phyloP scores from a whole-genome alignment of 2,329 filamentous ascomycete species.

The Cladophialophora yegresii region DNA sequence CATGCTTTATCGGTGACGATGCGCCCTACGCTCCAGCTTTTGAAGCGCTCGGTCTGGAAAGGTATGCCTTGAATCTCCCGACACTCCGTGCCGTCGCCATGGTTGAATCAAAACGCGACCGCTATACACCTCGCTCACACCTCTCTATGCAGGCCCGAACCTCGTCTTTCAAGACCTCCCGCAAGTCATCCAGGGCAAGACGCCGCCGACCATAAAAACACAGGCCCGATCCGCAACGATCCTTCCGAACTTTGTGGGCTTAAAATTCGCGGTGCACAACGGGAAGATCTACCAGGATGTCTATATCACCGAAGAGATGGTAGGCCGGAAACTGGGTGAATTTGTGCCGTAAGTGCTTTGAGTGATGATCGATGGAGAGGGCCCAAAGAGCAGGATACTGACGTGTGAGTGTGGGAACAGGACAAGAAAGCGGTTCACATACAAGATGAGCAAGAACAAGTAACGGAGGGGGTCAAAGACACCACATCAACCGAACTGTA shows the following conservation, averaged over 20 bases:
- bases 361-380: neutral
- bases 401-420: constrained; percentile 43
- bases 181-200: constrained; percentile 62
- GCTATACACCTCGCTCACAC: constrained; percentile 35
- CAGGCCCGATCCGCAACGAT: constrained; percentile 87
- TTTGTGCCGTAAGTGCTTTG: constrained; percentile 72
- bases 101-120: neutral
- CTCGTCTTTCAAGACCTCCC: constrained; percentile 46
- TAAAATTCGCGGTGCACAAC: constrained; percentile 89
- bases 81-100: neutral
- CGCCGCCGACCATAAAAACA: constrained; percentile 69
- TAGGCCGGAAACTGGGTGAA: constrained; percentile 91
- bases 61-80: constrained; percentile 52
- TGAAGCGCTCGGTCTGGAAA: constrained; percentile 85
- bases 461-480: constrained; percentile 42
- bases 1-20: constrained; percentile 48
- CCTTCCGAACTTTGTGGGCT: constrained; percentile 85
- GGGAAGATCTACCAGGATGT: constrained; percentile 84
- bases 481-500: neutral
- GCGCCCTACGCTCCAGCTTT: constrained; percentile 67
- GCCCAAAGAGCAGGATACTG: neutral
- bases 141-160: constrained; percentile 29
- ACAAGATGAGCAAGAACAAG: constrained; percentile 72
- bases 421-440: constrained; percentile 67
- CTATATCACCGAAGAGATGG: constrained; percentile 90